Percentiles rank a stretch among this genome's conserved stretches.
Evolutionary conservation across 23 red algal species (phyloP).

Genomic region (Chondrus crispus): DNA sequence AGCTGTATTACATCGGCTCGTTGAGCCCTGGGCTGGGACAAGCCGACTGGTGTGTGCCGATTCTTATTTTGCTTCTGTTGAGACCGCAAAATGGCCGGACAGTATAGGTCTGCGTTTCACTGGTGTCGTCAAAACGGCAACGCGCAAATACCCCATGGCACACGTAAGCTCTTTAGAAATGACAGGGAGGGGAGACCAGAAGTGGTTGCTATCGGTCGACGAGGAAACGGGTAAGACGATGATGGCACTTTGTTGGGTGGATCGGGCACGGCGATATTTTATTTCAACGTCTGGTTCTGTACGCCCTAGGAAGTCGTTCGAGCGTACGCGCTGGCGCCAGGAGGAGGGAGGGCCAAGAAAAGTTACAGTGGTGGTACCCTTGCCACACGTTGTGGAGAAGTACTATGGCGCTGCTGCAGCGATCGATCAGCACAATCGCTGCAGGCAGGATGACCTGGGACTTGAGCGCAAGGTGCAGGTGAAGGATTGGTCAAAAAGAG

Average conservation of each 20-base stretch:
- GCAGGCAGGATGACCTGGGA: neutral
- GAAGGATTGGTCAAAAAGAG: neutral
- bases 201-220: neutral
- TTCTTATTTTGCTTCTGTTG: conserved; percentile 42
- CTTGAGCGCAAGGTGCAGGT: neutral
- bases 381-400: neutral
- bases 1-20: neutral
- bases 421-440: neutral
- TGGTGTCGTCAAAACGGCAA: conserved; percentile 26
- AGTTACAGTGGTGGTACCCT: neutral
- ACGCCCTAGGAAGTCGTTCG: neutral
- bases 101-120: neutral
- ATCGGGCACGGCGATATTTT: neutral
- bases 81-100: neutral
- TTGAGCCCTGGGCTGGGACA: neutral
- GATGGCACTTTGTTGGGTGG: conserved; percentile 3
- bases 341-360: neutral
- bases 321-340: neutral
- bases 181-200: neutral
- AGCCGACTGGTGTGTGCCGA: conserved; percentile 25
- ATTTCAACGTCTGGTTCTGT: neutral
- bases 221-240: neutral
- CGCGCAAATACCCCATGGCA: neutral
- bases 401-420: neutral
- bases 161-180: neutral